phyloP scores from a whole-genome alignment of 2,329 filamentous ascomycete genomes.

The Alternaria solani region DNA sequence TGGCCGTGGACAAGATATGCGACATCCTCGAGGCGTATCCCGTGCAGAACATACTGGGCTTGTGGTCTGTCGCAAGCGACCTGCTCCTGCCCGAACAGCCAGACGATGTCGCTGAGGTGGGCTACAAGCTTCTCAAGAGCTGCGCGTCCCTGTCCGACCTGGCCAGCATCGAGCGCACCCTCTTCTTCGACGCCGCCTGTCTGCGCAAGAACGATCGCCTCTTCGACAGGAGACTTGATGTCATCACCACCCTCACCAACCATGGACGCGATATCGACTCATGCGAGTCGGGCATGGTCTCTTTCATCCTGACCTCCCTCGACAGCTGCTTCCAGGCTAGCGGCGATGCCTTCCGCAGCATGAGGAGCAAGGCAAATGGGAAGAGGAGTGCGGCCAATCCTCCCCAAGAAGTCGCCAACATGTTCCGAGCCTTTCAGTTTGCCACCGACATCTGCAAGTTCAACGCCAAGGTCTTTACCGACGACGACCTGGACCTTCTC shows the following conservation, averaged over 20 bases:
- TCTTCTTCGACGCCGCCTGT: constrained; percentile 50
- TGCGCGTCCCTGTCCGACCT: constrained; percentile 47
- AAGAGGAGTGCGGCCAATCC: constrained; percentile 35
- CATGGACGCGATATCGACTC: constrained; percentile 51
- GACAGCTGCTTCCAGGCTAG: constrained; percentile 45
- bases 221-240: constrained; percentile 47
- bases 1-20: constrained; percentile 46
- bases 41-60: constrained; percentile 45
- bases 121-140: constrained; percentile 46
- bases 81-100: constrained; percentile 46
- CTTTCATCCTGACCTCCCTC: constrained; percentile 45
- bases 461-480: constrained; percentile 73
- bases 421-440: constrained; percentile 71
- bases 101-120: constrained; percentile 43
- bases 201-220: constrained; percentile 37
- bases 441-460: constrained; percentile 76
- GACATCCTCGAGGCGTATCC: constrained; percentile 47
- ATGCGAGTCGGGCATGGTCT: constrained; percentile 46
- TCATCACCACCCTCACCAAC: constrained; percentile 48
- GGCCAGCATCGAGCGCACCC: constrained; percentile 46
- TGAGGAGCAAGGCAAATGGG: constrained; percentile 33
- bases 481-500: constrained; percentile 67
- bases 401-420: constrained; percentile 38
- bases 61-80: constrained; percentile 51
- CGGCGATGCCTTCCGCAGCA: constrained; percentile 34